Percentiles rank a stretch among this genome's conserved stretches.
Conservation (phyloP, 441 rosid genomes). For the Breynia disticha region DNA sequence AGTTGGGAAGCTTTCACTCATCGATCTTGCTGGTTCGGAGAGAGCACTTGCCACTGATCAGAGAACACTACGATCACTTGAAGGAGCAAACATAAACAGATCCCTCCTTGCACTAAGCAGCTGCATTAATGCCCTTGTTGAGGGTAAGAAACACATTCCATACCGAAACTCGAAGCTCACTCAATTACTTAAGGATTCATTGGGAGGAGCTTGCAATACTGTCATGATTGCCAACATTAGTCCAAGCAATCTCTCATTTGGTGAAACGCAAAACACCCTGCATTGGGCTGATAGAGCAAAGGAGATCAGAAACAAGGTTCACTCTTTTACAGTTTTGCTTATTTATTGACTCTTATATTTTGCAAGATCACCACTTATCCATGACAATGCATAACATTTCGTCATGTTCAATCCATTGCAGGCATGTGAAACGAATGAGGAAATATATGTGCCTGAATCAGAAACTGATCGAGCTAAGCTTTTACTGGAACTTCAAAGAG, state of each 20-base stretch:
- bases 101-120: slow-evolving; percentile 92
- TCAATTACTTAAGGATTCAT: slow-evolving; percentile 84
- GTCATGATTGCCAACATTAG: slow-evolving; percentile 91
- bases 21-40: slow-evolving; percentile 96
- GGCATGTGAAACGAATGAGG: slow-evolving; percentile 50
- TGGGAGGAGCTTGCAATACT: slow-evolving; percentile 88
- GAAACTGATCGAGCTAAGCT: slow-evolving; percentile 54
- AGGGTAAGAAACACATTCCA: slow-evolving; percentile 91
- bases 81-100: slow-evolving; percentile 89
- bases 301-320: slow-evolving; percentile 70
- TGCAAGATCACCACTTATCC: background rate
- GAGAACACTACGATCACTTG: slow-evolving; percentile 76
- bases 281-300: slow-evolving; percentile 97
- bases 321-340: slow-evolving; percentile 2
- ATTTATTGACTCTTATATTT: background rate
- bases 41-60: slow-evolving; percentile 92
- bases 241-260: slow-evolving; percentile 79
- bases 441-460: slow-evolving; percentile 37
- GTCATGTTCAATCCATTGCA: slow-evolving; percentile 19
- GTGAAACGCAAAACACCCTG: slow-evolving; percentile 91
- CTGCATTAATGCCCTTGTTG: slow-evolving; percentile 93
- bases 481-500: slow-evolving; percentile 71
- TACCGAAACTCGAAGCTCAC: slow-evolving; percentile 91
- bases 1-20: slow-evolving; percentile 79
- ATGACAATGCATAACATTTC: background rate